These are phyloP conservation scores for Coffea eugenioides DNA, from an alignment of 257 asterid genomes.

Conservation along the genomic window DNA sequence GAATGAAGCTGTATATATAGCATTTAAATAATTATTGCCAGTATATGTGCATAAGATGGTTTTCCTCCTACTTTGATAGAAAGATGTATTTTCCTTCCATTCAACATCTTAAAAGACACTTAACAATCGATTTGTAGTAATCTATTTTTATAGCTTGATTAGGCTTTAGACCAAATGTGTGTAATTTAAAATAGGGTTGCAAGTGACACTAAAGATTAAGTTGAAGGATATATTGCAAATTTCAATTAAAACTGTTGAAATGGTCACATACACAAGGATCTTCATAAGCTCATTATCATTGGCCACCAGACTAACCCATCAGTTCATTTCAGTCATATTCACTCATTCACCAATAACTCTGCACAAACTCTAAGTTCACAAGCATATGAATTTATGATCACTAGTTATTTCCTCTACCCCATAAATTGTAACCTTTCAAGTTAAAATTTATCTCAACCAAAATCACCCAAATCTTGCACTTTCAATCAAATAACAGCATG, in stretches of 20 bases:
- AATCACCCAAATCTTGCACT: neutral
- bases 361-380: neutral
- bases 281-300: neutral
- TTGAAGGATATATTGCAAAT: neutral
- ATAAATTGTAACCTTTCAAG: neutral
- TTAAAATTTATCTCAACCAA: neutral
- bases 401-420: neutral
- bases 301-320: neutral
- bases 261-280: neutral
- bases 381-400: neutral
- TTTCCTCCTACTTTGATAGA: too few relatives aligned
- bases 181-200: too few relatives aligned
- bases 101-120: neutral
- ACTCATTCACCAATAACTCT: neutral
- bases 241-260: neutral
- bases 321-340: neutral
- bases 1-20: too few relatives aligned
- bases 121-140: too few relatives aligned
- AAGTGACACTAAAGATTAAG: neutral
- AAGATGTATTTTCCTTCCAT: neutral
- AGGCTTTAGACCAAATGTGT: too few relatives aligned
- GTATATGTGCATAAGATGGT: too few relatives aligned
- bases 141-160: too few relatives aligned
- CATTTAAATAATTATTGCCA: too few relatives aligned
- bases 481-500: neutral